Evolutionary conservation across 768 basidiomycete species (phyloP), one percentile per base, ranked within the genome.

Genomic region (Leccinum truebloodii): DNA sequence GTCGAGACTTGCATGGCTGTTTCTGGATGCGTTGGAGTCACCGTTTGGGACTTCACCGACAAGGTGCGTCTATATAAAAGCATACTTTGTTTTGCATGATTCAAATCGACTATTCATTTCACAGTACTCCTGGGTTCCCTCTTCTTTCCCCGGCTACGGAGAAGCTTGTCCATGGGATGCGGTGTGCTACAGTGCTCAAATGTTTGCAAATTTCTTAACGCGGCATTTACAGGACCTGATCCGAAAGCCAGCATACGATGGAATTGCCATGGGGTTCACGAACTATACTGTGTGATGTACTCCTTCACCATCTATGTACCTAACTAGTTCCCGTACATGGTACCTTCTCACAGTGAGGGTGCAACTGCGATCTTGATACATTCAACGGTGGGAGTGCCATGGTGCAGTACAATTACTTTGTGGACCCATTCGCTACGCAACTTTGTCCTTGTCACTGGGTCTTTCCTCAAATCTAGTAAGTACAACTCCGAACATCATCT

Each of bases 1-100:
- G 78, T 87, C 56, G 60, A 71, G n/a, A 81, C 84, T 13, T 88
- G 87, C 68, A 77, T 79, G 62, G 75, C 61, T 41, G 71, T 78
- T 55, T 26, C 65, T 10, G 63, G 67, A 28, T 78, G 78, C 62
- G 71, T 79, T 39, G 76, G 75, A 41, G 61, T 79, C 41, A 77
- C 76, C 18, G 35, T 78, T 54, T 81, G 78, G 80, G 80, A 78
- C 61, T 79, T 73, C 57, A 76, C 77, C 3, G 77, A 79, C 68
- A 75, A 73, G 63, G 60, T 71, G 32, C 18, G 54, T 46, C 53
- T 1, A 50, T 32, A 9, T 32, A 32, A 13, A 34, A 32, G 8
- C 3, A 7, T 18, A n/a, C n/a, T 44, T 8, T 20, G 3, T 20
- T 14, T 30, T 7, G 63, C 63, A 50, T 68, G 69, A 6, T 75